Evolutionary conservation across 2,329 filamentous ascomycete genomes (phyloP).

Genomic region (Scorias spongiosa): DNA sequence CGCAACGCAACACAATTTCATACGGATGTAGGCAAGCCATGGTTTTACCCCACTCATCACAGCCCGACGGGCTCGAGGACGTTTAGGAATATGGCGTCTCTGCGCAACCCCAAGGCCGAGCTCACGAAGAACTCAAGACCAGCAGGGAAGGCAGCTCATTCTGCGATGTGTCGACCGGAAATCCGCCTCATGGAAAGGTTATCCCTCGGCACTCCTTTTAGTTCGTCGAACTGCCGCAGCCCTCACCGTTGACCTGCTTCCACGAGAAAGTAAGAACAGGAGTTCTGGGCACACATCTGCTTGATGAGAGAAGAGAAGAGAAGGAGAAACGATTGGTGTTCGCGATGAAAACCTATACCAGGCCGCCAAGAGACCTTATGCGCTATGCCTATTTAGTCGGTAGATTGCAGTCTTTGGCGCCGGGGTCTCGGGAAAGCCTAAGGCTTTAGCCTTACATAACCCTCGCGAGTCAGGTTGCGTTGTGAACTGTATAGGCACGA

Average conservation of each 20-base stretch:
- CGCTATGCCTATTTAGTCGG: too few relatives aligned
- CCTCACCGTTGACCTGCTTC: constrained; percentile 55
- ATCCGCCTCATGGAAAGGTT: constrained; percentile 62
- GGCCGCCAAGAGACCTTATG: constrained; percentile 1
- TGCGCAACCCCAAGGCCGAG: constrained; percentile 41
- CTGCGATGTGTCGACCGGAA: constrained; percentile 93
- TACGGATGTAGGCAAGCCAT: constrained; percentile 46
- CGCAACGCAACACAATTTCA: too few relatives aligned
- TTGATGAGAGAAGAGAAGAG: constrained; percentile 29
- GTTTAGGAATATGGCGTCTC: constrained; percentile 77
- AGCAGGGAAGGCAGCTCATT: constrained; percentile 40
- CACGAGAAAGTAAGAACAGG: constrained; percentile 46
- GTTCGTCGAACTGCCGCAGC: constrained; percentile 70
- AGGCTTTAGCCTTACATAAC: too few relatives aligned
- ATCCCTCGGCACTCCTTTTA: constrained; percentile 42
- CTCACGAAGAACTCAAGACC: constrained; percentile 45
- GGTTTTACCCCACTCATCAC: constrained; percentile 82
- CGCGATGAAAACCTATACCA: constrained; percentile 3
- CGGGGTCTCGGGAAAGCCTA: too few relatives aligned
- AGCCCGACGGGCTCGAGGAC: constrained; percentile 77
- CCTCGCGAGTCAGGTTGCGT: too few relatives aligned
- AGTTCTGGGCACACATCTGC: constrained; percentile 69
- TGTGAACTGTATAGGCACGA: too few relatives aligned
- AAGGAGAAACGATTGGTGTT: constrained; percentile 5
- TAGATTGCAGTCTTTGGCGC: too few relatives aligned